Evolutionary conservation across 345 rosid species (phyloP), one percentile per base, ranked within the genome.

Genomic region (thale cress (Arabidopsis thaliana)): DNA sequence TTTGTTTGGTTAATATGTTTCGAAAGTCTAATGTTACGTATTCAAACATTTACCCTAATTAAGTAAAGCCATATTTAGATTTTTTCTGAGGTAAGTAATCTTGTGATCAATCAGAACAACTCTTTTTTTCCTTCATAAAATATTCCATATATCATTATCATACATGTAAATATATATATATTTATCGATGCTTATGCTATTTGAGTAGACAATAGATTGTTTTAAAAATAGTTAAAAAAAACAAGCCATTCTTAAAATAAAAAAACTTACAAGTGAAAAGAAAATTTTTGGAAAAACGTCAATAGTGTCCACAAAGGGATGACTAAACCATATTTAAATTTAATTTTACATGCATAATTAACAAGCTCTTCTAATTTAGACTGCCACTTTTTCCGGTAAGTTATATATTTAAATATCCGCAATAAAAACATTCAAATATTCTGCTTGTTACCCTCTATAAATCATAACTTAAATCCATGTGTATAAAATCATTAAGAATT

Each of bases 41-140:
- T 25, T 65, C 2, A 45, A n/a, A 37, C 46, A 52, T 40, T 60
- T 64, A 55, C 22, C 5, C 57, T 53, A 44, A 13, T 40, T 62
- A 41, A n/a, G 20, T 23, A 36, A 10, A 48, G 20, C 59, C 49
- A 59, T 48, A 59, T 24, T 59, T 37, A 48, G 59, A 48, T 48
- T 49, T 50, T 50, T 71, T 60, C 41, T 30, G 12, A 28, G 32
- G 51, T 50, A 50, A 37, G 41, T 61, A 38, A 61, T 16, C 9
- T 60, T 60, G 41, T 37, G 13, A 71, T 48, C 50, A 60, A 71
- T 48, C 37, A 32, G 37, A 25, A 59, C 49, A 8, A 24, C 38
- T 58, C 7, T 69, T 66, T 44, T 57, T 5, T 33, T 8, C 28
- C 55, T 57, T 58, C 13, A 33, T n/a, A 44, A 63, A 63, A 14